phyloP scores from a whole-genome alignment of 1,139 yeast species.

The Hyphopichia wangnamkhiaoensis region DNA sequence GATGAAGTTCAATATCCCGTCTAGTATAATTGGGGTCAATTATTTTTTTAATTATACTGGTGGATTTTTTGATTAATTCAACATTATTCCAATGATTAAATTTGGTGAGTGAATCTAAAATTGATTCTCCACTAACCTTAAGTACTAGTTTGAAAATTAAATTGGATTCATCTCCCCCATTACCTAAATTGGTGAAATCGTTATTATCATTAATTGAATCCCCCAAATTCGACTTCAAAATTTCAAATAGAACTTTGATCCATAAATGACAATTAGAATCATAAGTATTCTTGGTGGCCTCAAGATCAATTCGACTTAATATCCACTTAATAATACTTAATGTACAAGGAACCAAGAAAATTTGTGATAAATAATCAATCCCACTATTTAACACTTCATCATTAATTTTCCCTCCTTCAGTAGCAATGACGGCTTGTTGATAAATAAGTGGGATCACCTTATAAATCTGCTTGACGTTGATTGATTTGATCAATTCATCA shows the following conservation, averaged over 20 bases:
- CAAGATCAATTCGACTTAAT: constrained; percentile 15
- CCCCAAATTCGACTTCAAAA: constrained; percentile 23
- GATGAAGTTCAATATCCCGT: constrained; percentile 1
- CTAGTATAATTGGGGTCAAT: constrained; percentile 14
- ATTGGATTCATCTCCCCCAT: constrained; percentile 15
- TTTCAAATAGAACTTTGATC: constrained; percentile 21
- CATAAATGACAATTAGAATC: constrained; percentile 6
- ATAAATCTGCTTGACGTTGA: constrained; percentile 68
- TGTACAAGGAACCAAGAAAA: constrained; percentile 42
- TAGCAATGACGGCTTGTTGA: constrained; percentile 70
- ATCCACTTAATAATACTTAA: constrained; percentile 39
- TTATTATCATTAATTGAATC: constrained; percentile 10
- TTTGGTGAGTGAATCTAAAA: constrained; percentile 17
- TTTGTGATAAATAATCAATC: constrained; percentile 45
- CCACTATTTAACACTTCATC: constrained; percentile 38
- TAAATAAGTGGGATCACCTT: constrained; percentile 71
- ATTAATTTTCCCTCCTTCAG: constrained; percentile 51
- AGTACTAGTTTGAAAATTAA: constrained; percentile 27
- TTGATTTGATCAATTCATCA: constrained; percentile 72
- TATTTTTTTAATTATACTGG: constrained; percentile 12
- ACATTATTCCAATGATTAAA: constrained; percentile 16
- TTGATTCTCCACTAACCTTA: constrained; percentile 22
- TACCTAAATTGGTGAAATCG: constrained; percentile 2
- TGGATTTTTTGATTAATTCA: constrained; percentile 16
- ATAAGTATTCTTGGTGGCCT: not conserved